Conservation (phyloP, 371 early-diverging fungal species). For the Mucor plumbeus region DNA sequence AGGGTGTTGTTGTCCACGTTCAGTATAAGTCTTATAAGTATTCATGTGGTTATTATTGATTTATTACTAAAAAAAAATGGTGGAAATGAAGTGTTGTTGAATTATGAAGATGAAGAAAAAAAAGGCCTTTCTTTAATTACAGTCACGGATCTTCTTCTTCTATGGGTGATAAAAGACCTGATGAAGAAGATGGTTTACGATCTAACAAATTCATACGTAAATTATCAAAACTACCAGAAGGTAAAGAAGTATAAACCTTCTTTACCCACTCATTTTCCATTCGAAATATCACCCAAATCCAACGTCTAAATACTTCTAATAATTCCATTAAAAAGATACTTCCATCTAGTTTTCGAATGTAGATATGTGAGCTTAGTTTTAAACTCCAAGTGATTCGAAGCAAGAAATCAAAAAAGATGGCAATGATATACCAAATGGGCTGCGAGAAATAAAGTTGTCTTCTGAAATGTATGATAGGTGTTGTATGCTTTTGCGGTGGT, state of each 20-base stretch:
- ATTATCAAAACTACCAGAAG: conserved; percentile 17
- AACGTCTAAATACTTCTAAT: conserved; percentile 82
- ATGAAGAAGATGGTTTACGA: conserved; percentile 16
- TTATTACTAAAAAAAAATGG: conserved; percentile 2
- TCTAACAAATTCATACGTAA: conserved; percentile 26
- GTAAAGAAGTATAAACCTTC: conserved; percentile 36
- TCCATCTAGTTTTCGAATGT: conserved; percentile 66
- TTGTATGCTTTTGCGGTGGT: conserved; percentile 13
- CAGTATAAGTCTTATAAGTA: conserved; percentile 57
- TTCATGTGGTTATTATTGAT: conserved; percentile 29
- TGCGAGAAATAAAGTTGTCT: conserved; percentile 67
- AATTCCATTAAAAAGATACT: conserved; percentile 78
- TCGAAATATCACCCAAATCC: conserved; percentile 92
- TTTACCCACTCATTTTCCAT: conserved; percentile 83
- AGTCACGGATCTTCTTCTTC: conserved; percentile 31
- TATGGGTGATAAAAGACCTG: conserved; percentile 32
- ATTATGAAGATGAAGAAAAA: neutral
- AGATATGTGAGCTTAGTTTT: conserved; percentile 77
- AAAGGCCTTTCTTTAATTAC: neutral
- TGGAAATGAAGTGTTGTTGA: neutral
- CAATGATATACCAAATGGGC: conserved; percentile 70
- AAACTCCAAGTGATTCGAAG: conserved; percentile 88
- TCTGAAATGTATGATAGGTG: conserved; percentile 58
- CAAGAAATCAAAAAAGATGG: conserved; percentile 77
- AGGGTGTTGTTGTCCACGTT: conserved; percentile 58